phyloP scores from a whole-genome alignment of 2,329 filamentous ascomycete species.

The Aspergillus ochraceoroseus region DNA sequence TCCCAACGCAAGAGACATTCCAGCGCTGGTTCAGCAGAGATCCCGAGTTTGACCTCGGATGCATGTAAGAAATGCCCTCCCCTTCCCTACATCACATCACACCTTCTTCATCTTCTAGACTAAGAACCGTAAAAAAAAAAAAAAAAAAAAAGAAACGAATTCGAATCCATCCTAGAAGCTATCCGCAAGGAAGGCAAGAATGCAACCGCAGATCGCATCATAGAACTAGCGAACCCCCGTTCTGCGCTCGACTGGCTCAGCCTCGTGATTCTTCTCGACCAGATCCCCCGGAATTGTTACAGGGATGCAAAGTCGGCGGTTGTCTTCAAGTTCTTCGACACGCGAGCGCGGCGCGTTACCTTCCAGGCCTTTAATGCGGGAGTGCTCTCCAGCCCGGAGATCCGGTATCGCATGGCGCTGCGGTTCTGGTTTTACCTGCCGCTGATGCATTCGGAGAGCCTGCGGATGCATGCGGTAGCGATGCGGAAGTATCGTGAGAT shows the following conservation, averaged over 20 bases:
- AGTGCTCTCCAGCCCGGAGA: conserved; percentile 28
- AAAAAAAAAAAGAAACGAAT: conserved; percentile 1
- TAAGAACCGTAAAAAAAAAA: background rate
- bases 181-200: background rate
- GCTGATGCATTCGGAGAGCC: conserved; percentile 48
- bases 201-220: too few relatives aligned
- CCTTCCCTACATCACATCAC: too few relatives aligned
- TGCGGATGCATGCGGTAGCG: background rate
- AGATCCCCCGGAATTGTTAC: conserved; percentile 59
- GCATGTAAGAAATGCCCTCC: conserved; percentile 11
- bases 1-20: conserved; percentile 3
- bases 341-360: conserved; percentile 48
- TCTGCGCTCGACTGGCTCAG: conserved; percentile 37
- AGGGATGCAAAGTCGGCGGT: conserved; percentile 46
- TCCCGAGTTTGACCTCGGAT: conserved; percentile 7
- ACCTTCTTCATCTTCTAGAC: background rate
- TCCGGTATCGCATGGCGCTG: conserved; percentile 37
- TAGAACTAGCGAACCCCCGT: conserved; percentile 6
- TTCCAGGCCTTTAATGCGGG: conserved; percentile 34
- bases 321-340: conserved; percentile 55
- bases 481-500: background rate
- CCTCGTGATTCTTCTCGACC: conserved; percentile 57
- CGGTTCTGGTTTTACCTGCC: conserved; percentile 58
- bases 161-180: conserved; percentile 4
- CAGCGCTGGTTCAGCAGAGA: conserved; percentile 8